Base-by-base conservation (phyloP, 1,139 yeast species). In the Kurtzmaniella quercitrusa region DNA sequence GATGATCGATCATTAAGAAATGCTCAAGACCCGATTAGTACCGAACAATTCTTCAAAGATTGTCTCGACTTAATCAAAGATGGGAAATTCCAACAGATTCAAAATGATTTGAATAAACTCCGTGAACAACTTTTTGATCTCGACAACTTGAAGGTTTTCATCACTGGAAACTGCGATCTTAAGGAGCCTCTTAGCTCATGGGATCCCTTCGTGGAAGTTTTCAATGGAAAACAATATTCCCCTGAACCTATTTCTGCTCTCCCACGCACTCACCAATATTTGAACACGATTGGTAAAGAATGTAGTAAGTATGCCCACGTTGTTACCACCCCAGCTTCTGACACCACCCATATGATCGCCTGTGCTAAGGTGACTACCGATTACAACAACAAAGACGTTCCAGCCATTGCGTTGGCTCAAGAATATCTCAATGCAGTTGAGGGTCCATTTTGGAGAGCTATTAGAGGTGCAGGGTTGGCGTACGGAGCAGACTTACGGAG, bases 371-470 rank as follows among this genome's bases (percentile, higher is more conserved):
- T 86, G 12, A 89, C 94, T 1, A 68, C 77, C 10, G 80, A 81
- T 49, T 88, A 83, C 56, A 62, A 73, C 24, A 75, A 85, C 45
- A 75, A 77, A 14, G 97, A 91, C 54, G 70, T 82, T 36, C 82
- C 86, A 43, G 82, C 83, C 23, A 74, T 93, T 40, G 76, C 84
- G 0, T 73, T 93, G 17, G 89, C 93, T 7, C 75, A 85, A 10
- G 91, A 86, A 46, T 86, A 83, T 56, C 70, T 94, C 48, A 85
- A 84, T 52, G 86, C 91, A 24, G 89, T 89, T 19, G 99, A 94
- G 63, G 99, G 99, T 1, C 98, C 98, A 34, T 84, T 93, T 52
- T 93, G 98, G 98, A 79, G 90, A 57, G 96, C 94, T 41, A 87
- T 94, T 36, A 79, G 99, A 64, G 99, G 99, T 34, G 79, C 91